Conservation (phyloP, 345 rosid species). For the Chamaenerion angustifolium region DNA sequence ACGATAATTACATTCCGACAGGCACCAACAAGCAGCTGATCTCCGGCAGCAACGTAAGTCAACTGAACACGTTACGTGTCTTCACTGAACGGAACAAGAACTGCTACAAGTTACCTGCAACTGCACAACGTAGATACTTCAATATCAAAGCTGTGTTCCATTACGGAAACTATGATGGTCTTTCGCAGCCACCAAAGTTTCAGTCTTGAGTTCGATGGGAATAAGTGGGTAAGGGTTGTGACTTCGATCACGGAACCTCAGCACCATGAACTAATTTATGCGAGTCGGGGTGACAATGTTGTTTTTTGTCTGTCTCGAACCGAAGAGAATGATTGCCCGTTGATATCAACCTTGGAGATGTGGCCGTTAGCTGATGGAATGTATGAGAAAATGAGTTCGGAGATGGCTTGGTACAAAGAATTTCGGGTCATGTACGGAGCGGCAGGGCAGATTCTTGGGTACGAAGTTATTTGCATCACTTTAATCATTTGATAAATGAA, state of each 20-base stretch:
- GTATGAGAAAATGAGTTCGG: not conserved
- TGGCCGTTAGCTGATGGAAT: not conserved
- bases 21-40: not conserved
- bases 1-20: not conserved
- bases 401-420: constrained; percentile 2
- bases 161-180: constrained; percentile 8
- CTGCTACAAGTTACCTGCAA: not conserved
- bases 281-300: not conserved
- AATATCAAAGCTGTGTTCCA: constrained; percentile 4
- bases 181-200: constrained; percentile 3
- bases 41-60: not conserved
- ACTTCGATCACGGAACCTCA: constrained; percentile 1
- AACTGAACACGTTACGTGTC: constrained; percentile 7
- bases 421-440: constrained; percentile 1
- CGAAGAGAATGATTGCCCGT: constrained; percentile 1
- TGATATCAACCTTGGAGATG: constrained; percentile 5
- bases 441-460: too few species aligned
- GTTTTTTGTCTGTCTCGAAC: constrained; percentile 3
- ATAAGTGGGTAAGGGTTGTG: not conserved
- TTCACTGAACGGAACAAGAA: constrained; percentile 6
- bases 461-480: too few species aligned
- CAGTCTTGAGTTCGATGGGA: constrained; percentile 6
- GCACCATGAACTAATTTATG: constrained; percentile 3
- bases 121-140: not conserved
- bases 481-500: too few species aligned